A percentile compares a stretch with the other conserved stretches of the same genome.
phyloP scores from a whole-genome alignment of 805 yeast genomes.

The Cyberlindnera maritima region DNA sequence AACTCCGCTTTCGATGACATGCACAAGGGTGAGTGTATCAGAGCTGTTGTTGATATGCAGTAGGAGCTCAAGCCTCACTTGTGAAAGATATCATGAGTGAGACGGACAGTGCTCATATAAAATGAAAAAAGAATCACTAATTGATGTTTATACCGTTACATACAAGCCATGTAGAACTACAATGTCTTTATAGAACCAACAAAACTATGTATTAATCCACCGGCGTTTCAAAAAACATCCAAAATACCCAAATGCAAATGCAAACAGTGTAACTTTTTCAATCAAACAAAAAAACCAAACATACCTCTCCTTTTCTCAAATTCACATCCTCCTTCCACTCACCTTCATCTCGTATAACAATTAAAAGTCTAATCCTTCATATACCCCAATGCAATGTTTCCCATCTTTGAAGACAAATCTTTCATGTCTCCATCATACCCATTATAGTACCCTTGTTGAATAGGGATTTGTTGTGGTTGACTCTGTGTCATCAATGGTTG shows the following conservation, averaged over 20 bases:
- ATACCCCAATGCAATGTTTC: constrained; percentile 21
- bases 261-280: not conserved
- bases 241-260: constrained; percentile 2
- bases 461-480: constrained; percentile 4
- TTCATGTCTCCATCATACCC: constrained; percentile 12
- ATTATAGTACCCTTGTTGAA: constrained; percentile 10
- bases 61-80: constrained; percentile 10
- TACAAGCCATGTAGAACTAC: not conserved
- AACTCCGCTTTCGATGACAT: constrained; percentile 91
- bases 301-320: not conserved
- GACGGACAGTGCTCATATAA: not conserved
- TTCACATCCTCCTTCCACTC: too few relatives aligned
- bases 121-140: too few relatives aligned
- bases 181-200: constrained; percentile 1
- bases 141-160: too few relatives aligned
- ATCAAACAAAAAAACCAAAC: too few relatives aligned
- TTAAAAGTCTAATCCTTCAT: constrained; percentile 3
- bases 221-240: not conserved
- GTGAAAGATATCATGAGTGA: not conserved
- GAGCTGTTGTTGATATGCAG: constrained; percentile 72
- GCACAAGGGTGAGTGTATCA: constrained; percentile 91
- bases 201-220: not conserved
- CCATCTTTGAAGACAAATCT: constrained; percentile 22
- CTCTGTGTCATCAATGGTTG: not conserved
- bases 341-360: too few relatives aligned